Base-by-base conservation (phyloP, 1,284 basidiomycete species). In the Spongispora temasekensis region DNA sequence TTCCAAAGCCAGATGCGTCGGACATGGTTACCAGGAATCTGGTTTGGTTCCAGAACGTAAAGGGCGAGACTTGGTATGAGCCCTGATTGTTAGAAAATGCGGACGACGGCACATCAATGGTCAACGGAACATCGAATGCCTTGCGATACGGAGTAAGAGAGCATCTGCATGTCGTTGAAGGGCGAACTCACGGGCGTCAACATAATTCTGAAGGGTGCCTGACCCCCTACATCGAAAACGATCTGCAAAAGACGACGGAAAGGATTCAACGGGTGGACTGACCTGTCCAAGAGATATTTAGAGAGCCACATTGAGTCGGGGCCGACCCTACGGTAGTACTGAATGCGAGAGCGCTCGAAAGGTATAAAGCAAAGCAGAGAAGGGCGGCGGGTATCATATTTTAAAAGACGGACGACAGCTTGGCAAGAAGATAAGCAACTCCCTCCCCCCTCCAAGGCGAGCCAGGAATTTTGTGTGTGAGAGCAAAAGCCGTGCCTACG, bases 281-380 rank as follows among this genome's bases (percentile, higher is more conserved):
- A 89, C 90, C 89, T 62, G 78, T 77, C 89, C 89, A 91, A 34
- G 80, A 77, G 55, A 92, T 66, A 53, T 71, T 71, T 28, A 91
- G 74, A 67, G 82, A 71, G 64, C 83, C 88, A 67, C 90, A 92
- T 69, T 86, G 75, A 0, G 85, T 81, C 2, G 86, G 81, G 2
- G 77, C 27, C 5, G 68, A 67, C 19, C 74, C 76, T 53, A 78
- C 77, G 0, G 80, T 74, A 65, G 86, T 85, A 44, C 76, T 82
- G 75, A 90, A 90, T 35, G 84, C 82, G 46, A 67, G 62, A 19
- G 71, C 75, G 15, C 44, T 21, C 5, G 68, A 58, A 60, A 69
- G 55, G 30, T 56, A 75, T 42, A 55, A 58, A 60, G 58, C 64
- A 56, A 73, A 58, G 44, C n/a, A n/a, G 31, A 65, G 53, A 71